A percentile compares a stretch with the other conserved stretches of the same genome.
Conservation (phyloP, 768 basidiomycete genomes). For the Symmetrospora coprosmae region DNA sequence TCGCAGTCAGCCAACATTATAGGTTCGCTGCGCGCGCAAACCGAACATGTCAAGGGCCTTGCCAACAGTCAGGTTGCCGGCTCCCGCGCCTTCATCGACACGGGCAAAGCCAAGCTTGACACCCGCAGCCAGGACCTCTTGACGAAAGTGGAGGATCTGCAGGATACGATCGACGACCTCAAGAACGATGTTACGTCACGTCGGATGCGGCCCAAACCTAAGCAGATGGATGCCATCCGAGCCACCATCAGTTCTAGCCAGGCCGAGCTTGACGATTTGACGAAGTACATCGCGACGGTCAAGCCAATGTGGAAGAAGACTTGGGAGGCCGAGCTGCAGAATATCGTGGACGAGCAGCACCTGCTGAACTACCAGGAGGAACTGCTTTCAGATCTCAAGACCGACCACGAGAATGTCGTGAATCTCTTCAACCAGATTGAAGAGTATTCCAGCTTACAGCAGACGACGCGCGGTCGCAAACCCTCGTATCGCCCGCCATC, state of each 20-base stretch:
- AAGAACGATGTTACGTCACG: constrained; percentile 84
- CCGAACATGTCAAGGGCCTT: constrained; percentile 71
- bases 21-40: constrained; percentile 61
- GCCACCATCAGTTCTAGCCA: constrained; percentile 56
- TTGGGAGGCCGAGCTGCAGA: constrained; percentile 90
- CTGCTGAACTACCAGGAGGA: constrained; percentile 86
- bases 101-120: constrained; percentile 85
- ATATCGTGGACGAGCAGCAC: constrained; percentile 93
- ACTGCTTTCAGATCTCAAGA: constrained; percentile 68
- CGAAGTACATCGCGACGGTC: constrained; percentile 70
- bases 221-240: constrained; percentile 55
- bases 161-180: constrained; percentile 74
- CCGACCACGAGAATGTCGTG: constrained; percentile 77
- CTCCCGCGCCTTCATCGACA: constrained; percentile 71
- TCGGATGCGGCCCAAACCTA: constrained; percentile 65
- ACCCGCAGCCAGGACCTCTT: constrained; percentile 71
- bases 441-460: constrained; percentile 54
- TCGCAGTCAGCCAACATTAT: constrained; percentile 77
- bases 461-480: constrained; percentile 42
- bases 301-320: constrained; percentile 98
- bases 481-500: constrained; percentile 41
- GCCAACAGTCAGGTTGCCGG: constrained; percentile 69
- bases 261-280: constrained; percentile 58
- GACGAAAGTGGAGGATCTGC: constrained; percentile 81
- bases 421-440: constrained; percentile 83